A percentile compares a stretch with the other conserved stretches of the same genome.
These are phyloP conservation scores for Hypoxylon sp. DNA, from an alignment of 2,329 filamentous ascomycete species.

Conservation along the genomic window DNA sequence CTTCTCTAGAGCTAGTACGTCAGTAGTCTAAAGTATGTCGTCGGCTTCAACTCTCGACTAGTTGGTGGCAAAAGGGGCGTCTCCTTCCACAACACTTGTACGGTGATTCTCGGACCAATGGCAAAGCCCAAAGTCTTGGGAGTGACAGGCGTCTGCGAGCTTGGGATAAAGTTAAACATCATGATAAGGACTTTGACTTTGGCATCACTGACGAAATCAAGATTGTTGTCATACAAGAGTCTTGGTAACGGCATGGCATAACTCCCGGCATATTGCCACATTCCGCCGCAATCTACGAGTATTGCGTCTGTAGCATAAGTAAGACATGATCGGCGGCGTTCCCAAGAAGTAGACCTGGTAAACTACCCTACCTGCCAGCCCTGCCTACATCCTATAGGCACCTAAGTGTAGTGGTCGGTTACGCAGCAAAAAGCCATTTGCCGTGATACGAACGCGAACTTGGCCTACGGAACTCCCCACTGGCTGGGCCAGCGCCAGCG, in stretches of 20 bases:
- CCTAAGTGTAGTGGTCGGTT: conserved; percentile 19
- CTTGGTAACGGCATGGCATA: conserved; percentile 16
- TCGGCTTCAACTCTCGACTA: too few species aligned
- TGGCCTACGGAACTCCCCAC: conserved; percentile 30
- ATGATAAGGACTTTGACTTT: too few species aligned
- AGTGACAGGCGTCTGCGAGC: conserved; percentile 3
- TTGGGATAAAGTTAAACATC: conserved; percentile 6
- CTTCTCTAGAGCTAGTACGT: too few species aligned
- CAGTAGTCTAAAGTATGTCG: too few species aligned
- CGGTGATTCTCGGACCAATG: too few species aligned
- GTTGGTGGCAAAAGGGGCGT: too few species aligned
- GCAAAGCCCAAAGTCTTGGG: conserved; percentile 1
- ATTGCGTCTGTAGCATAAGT: conserved; percentile 7
- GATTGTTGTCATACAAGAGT: conserved; percentile 17
- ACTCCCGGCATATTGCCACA: conserved; percentile 21
- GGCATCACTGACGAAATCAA: conserved; percentile 4
- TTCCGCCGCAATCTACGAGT: conserved; percentile 15
- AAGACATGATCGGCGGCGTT: conserved; percentile 29
- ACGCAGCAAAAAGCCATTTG: conserved; percentile 24
- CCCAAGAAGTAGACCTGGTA: too few species aligned
- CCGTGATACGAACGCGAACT: conserved; percentile 27
- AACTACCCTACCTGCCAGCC: too few species aligned
- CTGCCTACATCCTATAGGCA: too few species aligned
- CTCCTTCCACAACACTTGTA: too few species aligned
- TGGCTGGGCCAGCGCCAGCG: conserved; percentile 20